A percentile compares a stretch with the other conserved stretches of the same genome.
Conservation (phyloP, 257 asterid genomes). For the Solanum chaucha region DNA sequence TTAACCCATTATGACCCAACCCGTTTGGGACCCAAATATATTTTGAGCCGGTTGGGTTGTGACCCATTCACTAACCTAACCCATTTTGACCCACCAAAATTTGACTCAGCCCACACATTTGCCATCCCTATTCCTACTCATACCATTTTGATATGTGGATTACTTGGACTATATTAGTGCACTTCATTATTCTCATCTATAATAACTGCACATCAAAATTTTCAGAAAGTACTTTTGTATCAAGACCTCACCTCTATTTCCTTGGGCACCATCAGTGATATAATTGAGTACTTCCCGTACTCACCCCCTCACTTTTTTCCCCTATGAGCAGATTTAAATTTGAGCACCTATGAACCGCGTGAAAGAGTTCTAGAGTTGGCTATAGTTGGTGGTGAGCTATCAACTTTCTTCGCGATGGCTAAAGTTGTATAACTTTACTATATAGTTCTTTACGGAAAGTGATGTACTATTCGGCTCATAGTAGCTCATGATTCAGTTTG, state of each 20-base stretch:
- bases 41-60: neutral
- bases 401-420: neutral
- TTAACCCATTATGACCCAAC: neutral
- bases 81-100: neutral
- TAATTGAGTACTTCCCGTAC: neutral
- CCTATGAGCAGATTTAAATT: neutral
- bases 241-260: neutral
- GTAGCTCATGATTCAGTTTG: neutral
- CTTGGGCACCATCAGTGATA: neutral
- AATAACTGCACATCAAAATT: neutral
- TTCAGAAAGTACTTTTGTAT: neutral
- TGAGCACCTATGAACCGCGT: neutral
- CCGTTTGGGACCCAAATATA: neutral
- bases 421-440: neutral
- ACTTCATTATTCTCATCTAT: neutral
- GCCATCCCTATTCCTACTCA: neutral
- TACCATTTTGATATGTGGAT: neutral
- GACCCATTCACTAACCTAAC: neutral
- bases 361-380: neutral
- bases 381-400: neutral
- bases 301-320: neutral
- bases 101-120: neutral
- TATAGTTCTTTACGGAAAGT: neutral
- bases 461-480: neutral
- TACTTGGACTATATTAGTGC: neutral